phyloP scores from a whole-genome alignment of 129 eudicot species.

The Daucus carota region DH1_v3.0 NC_030383.2:8667001-8667500 shows the following conservation, averaged over 20 bases:
- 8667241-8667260: not conserved
- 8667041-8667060: not conserved
- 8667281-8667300: not conserved
- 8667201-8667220: not conserved
- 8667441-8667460: not conserved
- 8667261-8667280: not conserved
- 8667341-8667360: not conserved
- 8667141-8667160: not conserved
- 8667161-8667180: not conserved
- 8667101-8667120: not conserved
- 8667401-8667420: not conserved
- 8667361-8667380: not conserved
- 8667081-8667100: not conserved
- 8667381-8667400: no score
- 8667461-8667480: not conserved
- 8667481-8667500: not conserved
- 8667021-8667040: not conserved
- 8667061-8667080: not conserved
- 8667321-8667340: no score
- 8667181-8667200: no score
- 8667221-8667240: not conserved
- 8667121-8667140: not conserved
- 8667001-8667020: not conserved
- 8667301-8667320: not conserved
- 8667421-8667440: not conserved